A percentile compares a stretch with the other conserved stretches of the same genome.
These are phyloP conservation scores for Dacryopinax spathularia DNA, from an alignment of 768 basidiomycete genomes.

Conservation along the genomic window DNA sequence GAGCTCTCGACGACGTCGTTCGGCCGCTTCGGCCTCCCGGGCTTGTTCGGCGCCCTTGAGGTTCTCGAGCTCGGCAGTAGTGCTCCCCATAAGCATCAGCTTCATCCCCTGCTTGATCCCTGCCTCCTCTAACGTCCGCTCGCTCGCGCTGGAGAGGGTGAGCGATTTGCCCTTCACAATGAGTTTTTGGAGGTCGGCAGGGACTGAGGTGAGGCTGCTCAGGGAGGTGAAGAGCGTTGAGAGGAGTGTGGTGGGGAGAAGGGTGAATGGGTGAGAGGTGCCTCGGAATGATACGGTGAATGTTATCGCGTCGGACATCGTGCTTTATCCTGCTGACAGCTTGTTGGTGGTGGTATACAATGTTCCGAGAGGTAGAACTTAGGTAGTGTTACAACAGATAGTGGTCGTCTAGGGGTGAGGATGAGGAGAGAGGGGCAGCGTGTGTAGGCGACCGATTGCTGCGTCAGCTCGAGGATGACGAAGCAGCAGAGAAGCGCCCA, in stretches of 20 bases:
- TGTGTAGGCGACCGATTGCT: neutral
- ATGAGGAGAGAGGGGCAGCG: neutral
- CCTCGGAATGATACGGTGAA: neutral
- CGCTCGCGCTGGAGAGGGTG: conserved; percentile 15
- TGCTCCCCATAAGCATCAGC: conserved; percentile 58
- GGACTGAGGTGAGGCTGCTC: conserved; percentile 52
- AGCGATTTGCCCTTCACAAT: conserved; percentile 53
- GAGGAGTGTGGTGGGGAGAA: neutral
- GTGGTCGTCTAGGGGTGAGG: neutral
- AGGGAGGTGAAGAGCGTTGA: conserved; percentile 28
- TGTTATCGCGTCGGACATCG: neutral
- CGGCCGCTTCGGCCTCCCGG: conserved; percentile 34
- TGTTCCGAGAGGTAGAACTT: neutral
- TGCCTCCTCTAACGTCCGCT: conserved; percentile 28
- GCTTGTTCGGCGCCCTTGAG: conserved; percentile 29
- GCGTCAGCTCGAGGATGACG: neutral
- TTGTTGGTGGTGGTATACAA: neutral
- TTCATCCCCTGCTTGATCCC: conserved; percentile 55
- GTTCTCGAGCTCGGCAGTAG: conserved; percentile 39
- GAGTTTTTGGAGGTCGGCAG: conserved; percentile 53
- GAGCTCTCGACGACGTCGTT: conserved; percentile 42
- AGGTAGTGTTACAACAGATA: neutral
- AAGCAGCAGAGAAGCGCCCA: neutral
- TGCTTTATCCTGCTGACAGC: neutral
- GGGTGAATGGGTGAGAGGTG: neutral